Evolutionary conservation across 2,329 filamentous ascomycete genomes (phyloP).

Genomic region (Parastagonospora avenae): DNA sequence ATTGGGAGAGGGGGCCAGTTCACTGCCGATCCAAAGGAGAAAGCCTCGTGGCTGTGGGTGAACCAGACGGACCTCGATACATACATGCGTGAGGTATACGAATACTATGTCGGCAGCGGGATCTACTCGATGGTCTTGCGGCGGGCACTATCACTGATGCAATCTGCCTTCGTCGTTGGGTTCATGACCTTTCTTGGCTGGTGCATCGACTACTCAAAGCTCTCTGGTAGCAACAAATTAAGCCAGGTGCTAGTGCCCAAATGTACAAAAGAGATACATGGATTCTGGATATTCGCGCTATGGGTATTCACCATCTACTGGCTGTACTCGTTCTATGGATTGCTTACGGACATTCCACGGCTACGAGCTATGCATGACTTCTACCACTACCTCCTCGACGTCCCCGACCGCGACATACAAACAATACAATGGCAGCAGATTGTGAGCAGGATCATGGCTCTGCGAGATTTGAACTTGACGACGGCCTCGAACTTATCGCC

Average conservation of each 20-base stretch:
- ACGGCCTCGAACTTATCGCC: constrained; percentile 70
- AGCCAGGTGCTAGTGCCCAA: constrained; percentile 70
- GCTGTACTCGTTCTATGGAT: constrained; percentile 77
- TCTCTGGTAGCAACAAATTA: constrained; percentile 68
- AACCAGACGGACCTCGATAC: constrained; percentile 88
- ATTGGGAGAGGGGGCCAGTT: constrained; percentile 32
- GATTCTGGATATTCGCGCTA: constrained; percentile 75
- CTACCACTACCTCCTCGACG: constrained; percentile 79
- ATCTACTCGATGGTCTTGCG: constrained; percentile 83
- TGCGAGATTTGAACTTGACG: constrained; percentile 85
- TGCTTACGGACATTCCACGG: constrained; percentile 73
- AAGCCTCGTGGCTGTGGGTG: constrained; percentile 90
- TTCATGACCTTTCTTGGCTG: constrained; percentile 84
- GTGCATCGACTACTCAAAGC: constrained; percentile 79
- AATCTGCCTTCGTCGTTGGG: constrained; percentile 79
- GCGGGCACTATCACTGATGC: constrained; percentile 74
- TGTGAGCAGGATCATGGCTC: constrained; percentile 80
- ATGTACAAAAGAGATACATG: constrained; percentile 76
- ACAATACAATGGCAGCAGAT: constrained; percentile 94
- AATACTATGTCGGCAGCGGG: constrained; percentile 82
- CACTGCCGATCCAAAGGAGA: constrained; percentile 67
- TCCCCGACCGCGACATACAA: constrained; percentile 86
- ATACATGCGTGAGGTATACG: constrained; percentile 84
- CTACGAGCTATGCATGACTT: constrained; percentile 83
- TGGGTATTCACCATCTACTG: constrained; percentile 89